These are phyloP conservation scores for Coemansia sp. DNA, from an alignment of 192 early-diverging fungal genomes.

Conservation along the genomic window DNA sequence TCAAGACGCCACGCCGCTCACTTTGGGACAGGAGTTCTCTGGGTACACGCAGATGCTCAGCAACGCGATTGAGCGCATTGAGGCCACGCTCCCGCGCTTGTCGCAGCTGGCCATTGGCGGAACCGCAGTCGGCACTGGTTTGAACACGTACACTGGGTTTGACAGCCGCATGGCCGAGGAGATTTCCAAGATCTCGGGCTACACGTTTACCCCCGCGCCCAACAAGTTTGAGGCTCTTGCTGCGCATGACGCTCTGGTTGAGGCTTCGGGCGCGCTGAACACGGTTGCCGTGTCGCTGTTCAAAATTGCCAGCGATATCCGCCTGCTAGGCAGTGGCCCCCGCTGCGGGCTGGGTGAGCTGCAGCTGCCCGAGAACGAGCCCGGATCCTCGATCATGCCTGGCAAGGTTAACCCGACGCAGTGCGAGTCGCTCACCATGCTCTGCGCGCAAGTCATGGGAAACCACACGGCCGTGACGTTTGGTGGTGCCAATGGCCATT, in stretches of 20 bases:
- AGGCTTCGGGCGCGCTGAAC: conserved; percentile 93
- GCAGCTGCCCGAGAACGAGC: conserved; percentile 95
- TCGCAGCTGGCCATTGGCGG: conserved; percentile 95
- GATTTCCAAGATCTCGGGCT: conserved; percentile 82
- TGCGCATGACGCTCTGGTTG: conserved; percentile 96
- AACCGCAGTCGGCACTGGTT: conserved; percentile 94
- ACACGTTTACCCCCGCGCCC: conserved; percentile 90
- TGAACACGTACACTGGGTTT: conserved; percentile 93
- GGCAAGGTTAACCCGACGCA: conserved; percentile 99
- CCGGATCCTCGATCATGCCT: conserved; percentile 98
- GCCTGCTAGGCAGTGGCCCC: conserved; percentile 93
- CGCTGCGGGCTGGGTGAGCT: conserved; percentile 98
- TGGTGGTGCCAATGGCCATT: conserved; percentile 94
- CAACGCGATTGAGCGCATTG: conserved; percentile 84
- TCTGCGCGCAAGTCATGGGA: conserved; percentile 97
- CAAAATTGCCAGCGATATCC: conserved; percentile 99
- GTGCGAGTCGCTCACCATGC: conserved; percentile 99
- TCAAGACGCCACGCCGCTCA: conserved; percentile 97
- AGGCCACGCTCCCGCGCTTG: conserved; percentile 75
- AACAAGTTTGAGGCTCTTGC: conserved; percentile 99
- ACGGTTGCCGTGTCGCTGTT: conserved; percentile 90
- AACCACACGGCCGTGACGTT: conserved; percentile 92
- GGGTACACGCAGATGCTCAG: conserved; percentile 92
- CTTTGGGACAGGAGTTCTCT: conserved; percentile 97
- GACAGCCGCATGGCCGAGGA: conserved; percentile 84